These are phyloP conservation scores for Nothopassalora personata DNA, from an alignment of 2,329 filamentous ascomycete species.

Conservation along the genomic window DNA sequence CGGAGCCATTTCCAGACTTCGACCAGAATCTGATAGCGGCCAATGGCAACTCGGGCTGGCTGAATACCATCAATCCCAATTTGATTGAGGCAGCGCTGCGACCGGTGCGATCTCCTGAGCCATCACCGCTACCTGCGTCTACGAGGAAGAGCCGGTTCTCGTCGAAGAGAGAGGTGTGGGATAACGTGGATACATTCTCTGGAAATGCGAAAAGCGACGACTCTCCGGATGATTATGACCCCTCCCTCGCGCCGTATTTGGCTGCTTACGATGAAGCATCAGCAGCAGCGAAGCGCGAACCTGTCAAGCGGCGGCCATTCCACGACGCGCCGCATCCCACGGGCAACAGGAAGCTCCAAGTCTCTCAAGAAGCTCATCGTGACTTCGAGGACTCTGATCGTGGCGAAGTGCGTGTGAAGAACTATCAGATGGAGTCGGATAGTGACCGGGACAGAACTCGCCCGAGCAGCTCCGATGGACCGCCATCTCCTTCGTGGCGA, in stretches of 20 bases:
- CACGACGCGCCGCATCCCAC: no score
- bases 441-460: conserved; percentile 16
- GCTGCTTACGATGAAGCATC: background rate
- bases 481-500: conserved; percentile 9
- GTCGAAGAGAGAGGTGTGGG: background rate
- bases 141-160: background rate
- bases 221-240: background rate
- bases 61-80: background rate
- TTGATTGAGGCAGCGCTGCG: background rate
- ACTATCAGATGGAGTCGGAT: conserved; percentile 20
- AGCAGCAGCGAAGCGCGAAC: background rate
- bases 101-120: background rate
- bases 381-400: conserved; percentile 4
- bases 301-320: no score
- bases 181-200: background rate
- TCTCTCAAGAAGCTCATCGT: no score
- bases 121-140: background rate
- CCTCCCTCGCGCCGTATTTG: background rate
- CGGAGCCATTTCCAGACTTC: background rate
- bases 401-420: conserved; percentile 12
- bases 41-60: background rate
- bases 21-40: background rate
- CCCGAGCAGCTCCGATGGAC: conserved; percentile 5
- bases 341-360: no score
- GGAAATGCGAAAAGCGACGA: background rate